Base-by-base conservation (phyloP, 805 yeast species). In the Saturnispora mendoncae region DNA sequence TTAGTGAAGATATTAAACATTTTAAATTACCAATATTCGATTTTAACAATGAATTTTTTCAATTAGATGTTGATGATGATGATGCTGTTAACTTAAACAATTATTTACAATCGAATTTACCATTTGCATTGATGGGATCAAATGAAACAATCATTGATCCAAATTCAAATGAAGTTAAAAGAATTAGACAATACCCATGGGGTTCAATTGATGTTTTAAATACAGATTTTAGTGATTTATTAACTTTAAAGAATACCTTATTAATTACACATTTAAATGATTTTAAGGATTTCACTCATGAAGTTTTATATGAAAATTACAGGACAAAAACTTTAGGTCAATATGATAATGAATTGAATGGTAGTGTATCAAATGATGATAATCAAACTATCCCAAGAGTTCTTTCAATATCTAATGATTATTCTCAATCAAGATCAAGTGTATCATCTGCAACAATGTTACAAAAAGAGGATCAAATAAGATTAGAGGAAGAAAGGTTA, bases 281-380 rank as follows among this genome's bases (percentile, higher is more conserved):
- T 57, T 76, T 87, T 61, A 85, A 85, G 64, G 96, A 87, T 53
- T 71, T 75, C 54, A 87, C 97, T 6, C 94, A 84, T 58, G 95
- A 86, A 58, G 72, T 79, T 31, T 66, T 87, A 48, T 87, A 87
- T 61, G 97, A 87, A 61, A 80, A 78, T 41, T 87, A 87, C 64
- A 80, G 97, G 71, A 84, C 95, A 8, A 86, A 79, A 32, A 52
- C 54, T 4, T 36, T 52, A 18, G 53, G 53, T 14, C 46, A 47
- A 21, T 40, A 35, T 20, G 44, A 28, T 14, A 19, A 26, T 23
- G 7, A 15, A 27, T 41, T 12, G 10, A 27, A 26, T 14, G 31
- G 19, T 28, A 44, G 43, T 15, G 4, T 19, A 19, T 32, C 35
- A 9, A 9, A 5, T 19, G 35, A 7, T 6, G 19, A 4, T 18